These are phyloP conservation scores for Platanthera zijinensis DNA, from an alignment of 106 monocot species.

Conservation along the genomic window DNA sequence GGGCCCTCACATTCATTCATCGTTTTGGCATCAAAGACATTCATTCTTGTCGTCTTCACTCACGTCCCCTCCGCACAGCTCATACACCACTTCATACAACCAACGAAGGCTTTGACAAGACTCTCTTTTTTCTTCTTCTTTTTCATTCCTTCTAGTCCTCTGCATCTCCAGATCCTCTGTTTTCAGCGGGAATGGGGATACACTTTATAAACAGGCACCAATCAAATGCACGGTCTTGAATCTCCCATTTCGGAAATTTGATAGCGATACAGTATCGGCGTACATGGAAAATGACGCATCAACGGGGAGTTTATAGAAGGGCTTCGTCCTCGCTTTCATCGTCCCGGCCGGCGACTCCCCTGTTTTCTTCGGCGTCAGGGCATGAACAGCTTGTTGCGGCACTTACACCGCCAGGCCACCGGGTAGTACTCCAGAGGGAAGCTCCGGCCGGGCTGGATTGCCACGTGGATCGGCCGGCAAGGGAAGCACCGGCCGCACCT, in stretches of 20 bases:
- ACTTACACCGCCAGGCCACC: conserved; percentile 68
- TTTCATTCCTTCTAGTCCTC: not conserved
- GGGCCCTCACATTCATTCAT: no score
- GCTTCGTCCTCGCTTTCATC: conserved; percentile 1
- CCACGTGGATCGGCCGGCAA: conserved; percentile 51
- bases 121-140: not conserved
- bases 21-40: no score
- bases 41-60: no score
- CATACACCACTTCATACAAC: no score
- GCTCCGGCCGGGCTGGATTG: conserved; percentile 41
- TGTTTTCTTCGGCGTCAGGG: conserved; percentile 20
- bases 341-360: not conserved
- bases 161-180: not conserved
- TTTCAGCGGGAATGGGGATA: not conserved
- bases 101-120: not conserved
- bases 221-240: not conserved
- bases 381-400: conserved; percentile 62
- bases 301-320: not conserved
- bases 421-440: conserved; percentile 54
- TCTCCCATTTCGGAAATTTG: not conserved
- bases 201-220: not conserved
- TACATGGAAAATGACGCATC: conserved; percentile 3
- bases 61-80: no score
- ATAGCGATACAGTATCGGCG: not conserved
- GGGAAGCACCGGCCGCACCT: conserved; percentile 47